These are phyloP conservation scores for Bothriochloa decipiens DNA, from an alignment of 176 grass and related monocot genomes.

Conservation along the genomic window DNA sequence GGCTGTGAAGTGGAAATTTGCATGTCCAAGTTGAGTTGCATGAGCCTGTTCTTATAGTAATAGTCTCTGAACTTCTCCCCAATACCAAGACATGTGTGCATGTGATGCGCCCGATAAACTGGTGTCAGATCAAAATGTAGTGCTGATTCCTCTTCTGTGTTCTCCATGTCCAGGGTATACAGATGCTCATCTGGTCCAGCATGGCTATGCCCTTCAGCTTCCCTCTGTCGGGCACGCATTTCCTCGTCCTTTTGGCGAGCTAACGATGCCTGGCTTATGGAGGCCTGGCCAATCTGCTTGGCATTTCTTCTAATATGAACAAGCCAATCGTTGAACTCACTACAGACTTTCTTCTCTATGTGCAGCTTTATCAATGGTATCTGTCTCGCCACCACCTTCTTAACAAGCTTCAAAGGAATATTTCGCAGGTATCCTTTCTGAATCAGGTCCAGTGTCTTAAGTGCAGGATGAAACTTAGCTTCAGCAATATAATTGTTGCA, in stretches of 20 bases:
- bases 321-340: constrained; percentile 95
- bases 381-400: constrained; percentile 64
- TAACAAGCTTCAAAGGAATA: constrained; percentile 69
- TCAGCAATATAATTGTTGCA: constrained; percentile 71
- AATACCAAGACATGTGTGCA: constrained; percentile 70
- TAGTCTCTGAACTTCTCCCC: constrained; percentile 83
- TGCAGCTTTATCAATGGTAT: constrained; percentile 77
- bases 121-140: constrained; percentile 79
- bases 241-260: constrained; percentile 73
- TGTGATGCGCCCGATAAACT: constrained; percentile 79
- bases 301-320: constrained; percentile 72
- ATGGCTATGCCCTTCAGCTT: constrained; percentile 60
- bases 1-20: constrained; percentile 78
- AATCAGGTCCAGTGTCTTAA: constrained; percentile 75
- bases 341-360: constrained; percentile 82
- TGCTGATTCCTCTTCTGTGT: constrained; percentile 59
- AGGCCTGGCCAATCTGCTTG: constrained; percentile 80
- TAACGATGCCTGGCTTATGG: constrained; percentile 77
- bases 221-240: constrained; percentile 52
- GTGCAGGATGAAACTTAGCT: constrained; percentile 72
- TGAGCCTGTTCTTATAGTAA: constrained; percentile 84
- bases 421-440: constrained; percentile 68
- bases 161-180: constrained; percentile 58
- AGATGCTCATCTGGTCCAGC: constrained; percentile 59
- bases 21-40: constrained; percentile 93